Percentiles rank a stretch among this genome's conserved stretches.
These are phyloP conservation scores for Cochlearia excelsa DNA, from an alignment of 345 rosid genomes.

Conservation along the genomic window DNA sequence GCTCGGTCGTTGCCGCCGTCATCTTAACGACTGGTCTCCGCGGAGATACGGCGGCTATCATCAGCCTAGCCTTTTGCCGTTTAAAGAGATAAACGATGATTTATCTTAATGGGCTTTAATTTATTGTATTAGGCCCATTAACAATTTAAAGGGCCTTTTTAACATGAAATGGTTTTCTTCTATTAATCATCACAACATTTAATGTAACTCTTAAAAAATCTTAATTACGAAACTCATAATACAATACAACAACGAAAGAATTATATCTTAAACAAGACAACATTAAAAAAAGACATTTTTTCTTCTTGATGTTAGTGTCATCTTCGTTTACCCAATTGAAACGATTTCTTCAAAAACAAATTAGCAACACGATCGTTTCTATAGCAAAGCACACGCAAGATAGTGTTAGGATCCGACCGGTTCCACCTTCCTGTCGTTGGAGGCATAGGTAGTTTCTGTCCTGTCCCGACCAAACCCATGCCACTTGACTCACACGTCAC, in stretches of 20 bases:
- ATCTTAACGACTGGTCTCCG: not conserved
- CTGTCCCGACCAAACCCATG: constrained; percentile 38
- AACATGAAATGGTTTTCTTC: no score
- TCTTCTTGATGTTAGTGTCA: constrained; percentile 19
- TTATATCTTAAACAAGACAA: not conserved
- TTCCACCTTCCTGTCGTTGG: constrained; percentile 80
- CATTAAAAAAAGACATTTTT: not conserved
- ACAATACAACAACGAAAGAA: no score
- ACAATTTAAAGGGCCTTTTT: no score
- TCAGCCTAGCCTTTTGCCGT: constrained; percentile 6
- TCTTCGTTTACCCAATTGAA: constrained; percentile 67
- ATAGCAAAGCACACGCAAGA: constrained; percentile 65
- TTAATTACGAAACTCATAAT: not conserved
- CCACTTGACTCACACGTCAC: constrained; percentile 60
- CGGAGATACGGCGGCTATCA: not conserved
- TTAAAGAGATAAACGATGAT: no score
- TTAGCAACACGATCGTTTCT: constrained; percentile 66
- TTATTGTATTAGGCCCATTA: no score
- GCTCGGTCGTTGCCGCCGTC: not conserved
- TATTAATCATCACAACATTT: no score
- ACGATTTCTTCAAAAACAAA: constrained; percentile 63
- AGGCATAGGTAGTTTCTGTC: constrained; percentile 70
- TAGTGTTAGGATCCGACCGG: constrained; percentile 77
- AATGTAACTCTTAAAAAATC: not conserved
- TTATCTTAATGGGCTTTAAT: no score